phyloP scores from a whole-genome alignment of 495 filamentous ascomycete species.

The Pseudomonodictys pantanalensis region DNA sequence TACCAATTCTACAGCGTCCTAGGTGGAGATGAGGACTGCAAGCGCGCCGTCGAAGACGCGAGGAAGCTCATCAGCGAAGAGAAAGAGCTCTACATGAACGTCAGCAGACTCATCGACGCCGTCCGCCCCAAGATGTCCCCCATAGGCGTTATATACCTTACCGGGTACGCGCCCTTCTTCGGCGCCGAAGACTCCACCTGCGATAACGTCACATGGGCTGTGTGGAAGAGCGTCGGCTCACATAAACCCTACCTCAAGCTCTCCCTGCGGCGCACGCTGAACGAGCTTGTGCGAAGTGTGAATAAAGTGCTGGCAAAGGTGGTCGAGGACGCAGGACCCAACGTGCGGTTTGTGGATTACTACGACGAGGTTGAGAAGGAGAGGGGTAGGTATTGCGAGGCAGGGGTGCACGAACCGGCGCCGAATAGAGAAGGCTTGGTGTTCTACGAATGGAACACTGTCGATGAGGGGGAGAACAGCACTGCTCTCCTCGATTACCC shows the following conservation, averaged over 20 bases:
- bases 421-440: conserved; percentile 19
- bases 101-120: conserved; percentile 7
- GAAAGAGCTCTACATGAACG: conserved; percentile 8
- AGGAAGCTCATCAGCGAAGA: conserved; percentile 5
- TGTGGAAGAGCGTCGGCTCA: conserved; percentile 10
- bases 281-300: conserved; percentile 15
- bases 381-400: conserved; percentile 25
- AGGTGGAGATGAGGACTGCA: conserved; percentile 13
- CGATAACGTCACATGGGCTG: conserved; percentile 26
- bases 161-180: conserved; percentile 30
- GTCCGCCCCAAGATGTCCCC: conserved; percentile 9
- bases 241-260: conserved; percentile 18
- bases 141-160: conserved; percentile 16
- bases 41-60: conserved; percentile 6
- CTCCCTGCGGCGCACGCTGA: conserved; percentile 3
- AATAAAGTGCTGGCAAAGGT: conserved; percentile 13
- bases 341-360: conserved; percentile 26
- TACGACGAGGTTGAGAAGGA: conserved; percentile 3
- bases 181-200: conserved; percentile 22
- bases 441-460: conserved; percentile 31
- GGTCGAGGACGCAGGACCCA: conserved; percentile 2
- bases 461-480: conserved; percentile 15
- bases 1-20: conserved; percentile 33
- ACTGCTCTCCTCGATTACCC: conserved; percentile 5
- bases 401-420: conserved; percentile 17